A percentile compares a stretch with the other conserved stretches of the same genome.
Evolutionary conservation across 306 rosid species (phyloP).

Genomic region (Neltuma alba): DNA sequence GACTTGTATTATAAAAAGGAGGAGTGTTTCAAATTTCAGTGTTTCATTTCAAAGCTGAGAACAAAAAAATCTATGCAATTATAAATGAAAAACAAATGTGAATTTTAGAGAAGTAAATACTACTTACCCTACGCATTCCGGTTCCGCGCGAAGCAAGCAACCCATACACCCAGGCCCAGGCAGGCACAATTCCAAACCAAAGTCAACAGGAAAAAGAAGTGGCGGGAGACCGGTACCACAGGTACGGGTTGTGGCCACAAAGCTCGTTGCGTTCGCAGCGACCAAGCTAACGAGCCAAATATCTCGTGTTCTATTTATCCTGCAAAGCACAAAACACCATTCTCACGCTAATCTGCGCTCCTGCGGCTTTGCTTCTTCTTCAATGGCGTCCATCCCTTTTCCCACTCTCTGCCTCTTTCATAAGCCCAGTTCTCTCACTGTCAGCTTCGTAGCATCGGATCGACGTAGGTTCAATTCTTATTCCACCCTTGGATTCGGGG

Average conservation of each 20-base stretch:
- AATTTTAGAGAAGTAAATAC: not conserved
- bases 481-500: slow-evolving; percentile 29
- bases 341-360: slow-evolving; percentile 17
- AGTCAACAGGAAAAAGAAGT: slow-evolving; percentile 75
- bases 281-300: not conserved
- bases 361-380: slow-evolving; percentile 9
- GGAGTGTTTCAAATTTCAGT: too few relatives aligned
- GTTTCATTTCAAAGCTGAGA: too few relatives aligned
- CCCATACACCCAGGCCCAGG: not conserved
- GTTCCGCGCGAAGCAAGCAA: not conserved
- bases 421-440: slow-evolving; percentile 38
- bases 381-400: slow-evolving; percentile 72
- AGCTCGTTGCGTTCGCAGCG: slow-evolving; percentile 27
- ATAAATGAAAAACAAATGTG: not conserved
- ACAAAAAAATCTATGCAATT: too few relatives aligned
- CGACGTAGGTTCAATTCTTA: slow-evolving; percentile 32
- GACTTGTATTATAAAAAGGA: too few relatives aligned
- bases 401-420: slow-evolving; percentile 51
- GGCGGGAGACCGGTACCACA: slow-evolving; percentile 62
- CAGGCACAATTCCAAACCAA: not conserved
- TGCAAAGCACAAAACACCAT: not conserved
- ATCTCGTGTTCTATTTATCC: not conserved
- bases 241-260: slow-evolving; percentile 58
- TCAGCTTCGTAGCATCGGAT: slow-evolving; percentile 40
- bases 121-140: too few relatives aligned